Evolutionary conservation across 148 eudicot species (phyloP).

Genomic region (Nyssa sinensis): DNA sequence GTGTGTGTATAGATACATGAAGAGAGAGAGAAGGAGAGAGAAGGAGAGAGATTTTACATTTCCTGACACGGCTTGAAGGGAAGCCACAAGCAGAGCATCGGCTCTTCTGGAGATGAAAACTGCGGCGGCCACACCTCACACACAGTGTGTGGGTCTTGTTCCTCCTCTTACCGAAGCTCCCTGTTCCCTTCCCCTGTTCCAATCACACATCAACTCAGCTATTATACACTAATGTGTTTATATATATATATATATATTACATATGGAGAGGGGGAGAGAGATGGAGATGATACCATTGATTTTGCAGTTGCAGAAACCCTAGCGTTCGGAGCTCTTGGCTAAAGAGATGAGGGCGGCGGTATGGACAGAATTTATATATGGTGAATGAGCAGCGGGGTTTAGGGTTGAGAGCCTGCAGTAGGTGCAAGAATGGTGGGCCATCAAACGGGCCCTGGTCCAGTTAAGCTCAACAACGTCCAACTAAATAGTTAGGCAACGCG

Average conservation of each 20-base stretch:
- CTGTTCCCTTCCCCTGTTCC: constrained; percentile 46
- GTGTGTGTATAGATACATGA: neutral
- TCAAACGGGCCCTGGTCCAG: no score
- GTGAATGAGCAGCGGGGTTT: no score
- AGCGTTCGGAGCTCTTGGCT: neutral
- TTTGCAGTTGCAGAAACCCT: constrained; percentile 18
- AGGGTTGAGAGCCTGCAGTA: no score
- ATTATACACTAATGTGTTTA: neutral
- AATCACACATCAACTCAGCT: neutral
- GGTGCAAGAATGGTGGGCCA: no score
- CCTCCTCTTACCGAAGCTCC: no score
- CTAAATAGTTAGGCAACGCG: no score
- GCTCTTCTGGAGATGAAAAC: constrained; percentile 89
- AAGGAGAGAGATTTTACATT: constrained; percentile 54
- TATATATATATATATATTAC: neutral
- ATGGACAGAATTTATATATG: no score
- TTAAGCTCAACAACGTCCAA: no score
- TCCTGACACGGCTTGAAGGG: constrained; percentile 83
- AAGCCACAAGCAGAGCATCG: constrained; percentile 86
- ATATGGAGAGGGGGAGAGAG: constrained; percentile 1
- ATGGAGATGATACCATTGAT: constrained; percentile 5
- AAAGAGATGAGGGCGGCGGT: no score
- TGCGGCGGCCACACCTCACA: no score
- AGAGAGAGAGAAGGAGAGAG: no score
- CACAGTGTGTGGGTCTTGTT: no score